Evolutionary conservation across 2,329 filamentous ascomycete species (phyloP), one percentile per base, ranked within the genome.

Genomic region (Epichloe uncinata): DNA sequence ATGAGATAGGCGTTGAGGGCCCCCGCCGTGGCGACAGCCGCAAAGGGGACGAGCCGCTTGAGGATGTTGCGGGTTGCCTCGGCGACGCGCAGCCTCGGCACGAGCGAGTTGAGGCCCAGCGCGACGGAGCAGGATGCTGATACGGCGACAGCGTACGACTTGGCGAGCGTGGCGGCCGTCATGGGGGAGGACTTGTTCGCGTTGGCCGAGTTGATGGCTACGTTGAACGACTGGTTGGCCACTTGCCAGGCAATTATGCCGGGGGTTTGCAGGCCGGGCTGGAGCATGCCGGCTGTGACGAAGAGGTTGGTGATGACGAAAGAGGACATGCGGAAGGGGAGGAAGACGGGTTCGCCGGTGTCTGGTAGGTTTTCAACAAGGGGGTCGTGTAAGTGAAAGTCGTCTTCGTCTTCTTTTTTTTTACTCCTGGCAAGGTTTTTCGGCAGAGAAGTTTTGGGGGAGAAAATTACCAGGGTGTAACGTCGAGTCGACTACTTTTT

Each of bases 251-350:
- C 83, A 37, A 97, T 75, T 5, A 88, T 96, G 48, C 91, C 93
- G 41, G 78, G 42, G 42, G 84, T 95, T 60, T 78, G 73, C 22
- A 97, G 78, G 9, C 86, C 86, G 3, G 93, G 93, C 48, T 91
- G 93, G 50, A 98, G 84, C 93, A 98, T 98, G 60, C 93, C 93
- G 6, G 83, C 91, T 43, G 93, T 98, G 53, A 97, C 91, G 51
- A 97, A 75, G 65, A 98, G 71, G 69, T 98, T 98, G 56, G 90
- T 90, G 50, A 97, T 69, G 49, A 95, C 89, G 65, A 93, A 98
- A 69, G 79, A 86, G 47, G 91, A 97, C 93, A 98, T 98, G 65
- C 93, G 87, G 66, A 97, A 97, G 18, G 93, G 93, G 16, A 98
- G 77, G 60, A 97, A 80, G 55, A 98, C 90, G 45, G 91, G 84